Conservation (phyloP, 352 stramenopile genomes). For the Phytophthora idaei region DNA sequence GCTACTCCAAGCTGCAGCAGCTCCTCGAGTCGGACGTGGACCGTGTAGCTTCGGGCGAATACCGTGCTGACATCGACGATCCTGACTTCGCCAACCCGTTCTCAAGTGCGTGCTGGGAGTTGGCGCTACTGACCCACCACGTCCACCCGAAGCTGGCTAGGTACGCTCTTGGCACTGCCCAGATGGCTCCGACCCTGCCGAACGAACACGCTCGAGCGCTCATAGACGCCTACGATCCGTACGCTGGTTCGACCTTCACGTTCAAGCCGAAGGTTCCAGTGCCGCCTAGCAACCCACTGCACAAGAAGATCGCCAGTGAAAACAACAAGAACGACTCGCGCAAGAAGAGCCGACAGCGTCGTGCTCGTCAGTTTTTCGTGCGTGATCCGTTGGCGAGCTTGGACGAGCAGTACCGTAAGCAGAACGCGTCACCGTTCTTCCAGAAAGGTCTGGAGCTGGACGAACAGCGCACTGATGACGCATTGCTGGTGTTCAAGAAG, state of each 20-base stretch:
- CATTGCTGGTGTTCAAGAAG: constrained; percentile 40
- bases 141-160: constrained; percentile 80
- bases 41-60: constrained; percentile 93
- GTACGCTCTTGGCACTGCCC: constrained; percentile 69
- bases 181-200: constrained; percentile 62
- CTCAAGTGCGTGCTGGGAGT: constrained; percentile 93
- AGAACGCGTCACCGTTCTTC: constrained; percentile 41
- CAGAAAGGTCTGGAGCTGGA: constrained; percentile 43
- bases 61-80: constrained; percentile 91
- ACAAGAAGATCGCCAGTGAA: constrained; percentile 71
- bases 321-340: constrained; percentile 55
- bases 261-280: constrained; percentile 72
- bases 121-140: constrained; percentile 89
- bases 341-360: constrained; percentile 57
- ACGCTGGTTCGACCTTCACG: constrained; percentile 45
- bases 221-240: constrained; percentile 67
- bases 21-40: constrained; percentile 97
- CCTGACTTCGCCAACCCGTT: constrained; percentile 96
- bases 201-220: constrained; percentile 71
- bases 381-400: constrained; percentile 54
- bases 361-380: constrained; percentile 73
- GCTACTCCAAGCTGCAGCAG: constrained; percentile 94
- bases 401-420: constrained; percentile 43
- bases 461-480: constrained; percentile 24
- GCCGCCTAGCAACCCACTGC: constrained; percentile 70